Conservation (phyloP, 345 rosid species). For the Orychophragmus violaceus region DNA sequence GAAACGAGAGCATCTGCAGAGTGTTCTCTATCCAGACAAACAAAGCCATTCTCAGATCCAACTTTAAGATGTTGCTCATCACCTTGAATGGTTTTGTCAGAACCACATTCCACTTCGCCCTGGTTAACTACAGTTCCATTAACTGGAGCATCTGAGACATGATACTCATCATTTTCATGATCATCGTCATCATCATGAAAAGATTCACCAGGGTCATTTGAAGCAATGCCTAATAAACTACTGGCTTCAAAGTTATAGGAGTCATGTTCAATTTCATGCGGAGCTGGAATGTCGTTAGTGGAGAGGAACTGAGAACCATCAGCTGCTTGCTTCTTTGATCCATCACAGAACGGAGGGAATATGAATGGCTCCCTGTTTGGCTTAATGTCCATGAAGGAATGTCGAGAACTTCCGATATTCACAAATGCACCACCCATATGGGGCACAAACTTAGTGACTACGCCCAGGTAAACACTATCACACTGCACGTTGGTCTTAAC, state of each 20-base stretch:
- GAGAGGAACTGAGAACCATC: constrained; percentile 36
- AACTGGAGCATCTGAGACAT: constrained; percentile 47
- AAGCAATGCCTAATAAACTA: constrained; percentile 29
- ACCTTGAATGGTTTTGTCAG: constrained; percentile 40
- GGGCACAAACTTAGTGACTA: constrained; percentile 77
- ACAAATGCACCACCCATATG: constrained; percentile 99
- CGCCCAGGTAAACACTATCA: constrained; percentile 89
- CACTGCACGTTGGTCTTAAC: constrained; percentile 84
- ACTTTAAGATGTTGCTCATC: constrained; percentile 41
- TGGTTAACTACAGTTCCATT: constrained; percentile 54
- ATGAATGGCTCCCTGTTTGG: constrained; percentile 72
- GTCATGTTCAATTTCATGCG: constrained; percentile 29
- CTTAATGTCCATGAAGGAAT: constrained; percentile 85
- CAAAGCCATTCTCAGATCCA: constrained; percentile 31
- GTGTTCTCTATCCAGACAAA: constrained; percentile 32
- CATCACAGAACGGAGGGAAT: constrained; percentile 74
- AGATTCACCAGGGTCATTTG: constrained; percentile 48
- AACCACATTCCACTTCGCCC: constrained; percentile 41
- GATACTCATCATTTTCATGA: constrained; percentile 59
- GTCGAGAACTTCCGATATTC: constrained; percentile 73
- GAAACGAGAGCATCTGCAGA: constrained; percentile 30
- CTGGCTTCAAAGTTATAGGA: constrained; percentile 38
- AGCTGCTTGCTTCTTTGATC: constrained; percentile 39
- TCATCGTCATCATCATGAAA: constrained; percentile 57
- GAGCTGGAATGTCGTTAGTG: constrained; percentile 33